phyloP scores from a whole-genome alignment of 768 basidiomycete genomes.

The Pleurotus cornucopiae region DNA sequence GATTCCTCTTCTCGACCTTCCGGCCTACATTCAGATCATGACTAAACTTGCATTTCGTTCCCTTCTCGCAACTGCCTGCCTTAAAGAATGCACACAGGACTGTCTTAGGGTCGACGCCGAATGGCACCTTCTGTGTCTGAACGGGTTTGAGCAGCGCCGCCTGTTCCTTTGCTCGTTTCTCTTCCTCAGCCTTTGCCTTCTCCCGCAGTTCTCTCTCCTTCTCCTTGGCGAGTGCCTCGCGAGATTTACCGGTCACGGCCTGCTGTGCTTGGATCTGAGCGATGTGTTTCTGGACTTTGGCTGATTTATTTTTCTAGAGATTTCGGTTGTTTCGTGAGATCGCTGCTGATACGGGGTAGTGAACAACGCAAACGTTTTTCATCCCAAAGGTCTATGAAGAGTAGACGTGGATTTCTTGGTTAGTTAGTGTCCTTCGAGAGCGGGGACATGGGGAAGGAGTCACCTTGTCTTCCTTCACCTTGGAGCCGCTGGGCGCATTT shows the following conservation, averaged over 20 bases:
- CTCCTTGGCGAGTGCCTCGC: slow-evolving; percentile 77
- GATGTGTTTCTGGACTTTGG: slow-evolving; percentile 87
- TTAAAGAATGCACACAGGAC: slow-evolving; percentile 91
- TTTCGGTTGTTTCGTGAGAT: background rate
- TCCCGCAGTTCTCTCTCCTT: slow-evolving; percentile 75
- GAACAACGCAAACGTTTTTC: slow-evolving; percentile 65
- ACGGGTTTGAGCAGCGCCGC: slow-evolving; percentile 79
- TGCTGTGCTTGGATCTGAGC: slow-evolving; percentile 77
- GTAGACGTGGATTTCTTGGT: slow-evolving; percentile 19
- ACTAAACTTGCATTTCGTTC: slow-evolving; percentile 94
- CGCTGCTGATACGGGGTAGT: slow-evolving; percentile 2
- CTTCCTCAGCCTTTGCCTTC: slow-evolving; percentile 74
- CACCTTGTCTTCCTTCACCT: slow-evolving; percentile 83
- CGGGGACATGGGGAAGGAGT: slow-evolving; percentile 14
- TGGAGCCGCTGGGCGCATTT: slow-evolving; percentile 45
- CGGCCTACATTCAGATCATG: slow-evolving; percentile 87
- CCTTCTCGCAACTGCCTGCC: slow-evolving; percentile 91
- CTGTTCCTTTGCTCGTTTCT: slow-evolving; percentile 82
- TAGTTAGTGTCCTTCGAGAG: slow-evolving; percentile 22
- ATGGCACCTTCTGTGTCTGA: slow-evolving; percentile 82
- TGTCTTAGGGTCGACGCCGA: slow-evolving; percentile 96
- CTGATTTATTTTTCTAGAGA: slow-evolving; percentile 85
- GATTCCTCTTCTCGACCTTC: slow-evolving; percentile 92
- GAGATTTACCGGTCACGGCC: slow-evolving; percentile 72
- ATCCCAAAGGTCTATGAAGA: slow-evolving; percentile 72